Base-by-base conservation (phyloP, 1,284 basidiomycete species). In the Schizophyllum commune region DNA sequence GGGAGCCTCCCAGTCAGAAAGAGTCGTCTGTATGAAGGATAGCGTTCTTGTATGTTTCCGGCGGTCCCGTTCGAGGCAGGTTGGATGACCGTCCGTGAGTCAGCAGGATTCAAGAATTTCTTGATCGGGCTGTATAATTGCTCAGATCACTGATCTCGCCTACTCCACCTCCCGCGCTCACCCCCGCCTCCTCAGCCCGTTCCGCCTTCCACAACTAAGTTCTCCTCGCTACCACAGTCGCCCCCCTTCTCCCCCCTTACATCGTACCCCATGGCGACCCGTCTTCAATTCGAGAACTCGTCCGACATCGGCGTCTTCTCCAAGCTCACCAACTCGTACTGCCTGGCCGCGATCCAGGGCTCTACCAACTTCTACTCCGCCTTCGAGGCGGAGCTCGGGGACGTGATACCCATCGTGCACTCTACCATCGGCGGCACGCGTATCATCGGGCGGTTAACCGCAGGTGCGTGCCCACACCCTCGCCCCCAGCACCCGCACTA, bases 361-460 rank as follows among this genome's bases (percentile, higher is more conserved):
- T 95, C 94, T 73, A 90, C 94, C 68, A 99, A 99, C 80, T 99
- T 99, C 72, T 98, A 97, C 83, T 96, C 94, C 32, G 90, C 92
- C 33, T 99, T 98, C 72, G 95, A 99, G 79, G 86, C 90, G 67
- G 96, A 98, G 74, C 86, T 98, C 52, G 87, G 86, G 63, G 96
- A 97, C 72, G 88, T 98, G 61, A 84, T 98, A 69, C 96, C 96
- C 65, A 94, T 99, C 78, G 92, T 99, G 58, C 94, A 98, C 81
- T 96, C 96, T 60, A 93, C 88, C 71, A 98, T 99, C 74, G 95
- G 86, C 56, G 96, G 96, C 34, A 98, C 94, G 4, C 87, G 96
- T 64, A 96, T 99, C 70, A 80, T 99, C 65, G 96, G 97, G 33
- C 85, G 96, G 65, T 75, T 99, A 69, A 95, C 94, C 60, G 95